These are phyloP conservation scores for Neurospora sp. DNA, from an alignment of 2,329 filamentous ascomycete genomes.

Conservation along the genomic window DNA sequence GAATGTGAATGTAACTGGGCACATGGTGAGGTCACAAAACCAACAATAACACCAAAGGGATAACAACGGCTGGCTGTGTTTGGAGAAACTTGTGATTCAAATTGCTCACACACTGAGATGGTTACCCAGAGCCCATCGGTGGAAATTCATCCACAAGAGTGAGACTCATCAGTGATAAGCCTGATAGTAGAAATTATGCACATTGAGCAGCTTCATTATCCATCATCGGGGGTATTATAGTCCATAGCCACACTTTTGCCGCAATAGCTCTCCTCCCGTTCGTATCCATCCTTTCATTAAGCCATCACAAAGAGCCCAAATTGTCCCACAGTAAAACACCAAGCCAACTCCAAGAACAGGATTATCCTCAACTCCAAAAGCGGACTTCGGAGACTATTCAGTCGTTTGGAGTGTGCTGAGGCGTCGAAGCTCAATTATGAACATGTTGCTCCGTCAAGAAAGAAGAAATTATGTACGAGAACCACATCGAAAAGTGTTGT, in stretches of 20 bases:
- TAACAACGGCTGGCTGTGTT: not conserved
- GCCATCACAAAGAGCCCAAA: not conserved
- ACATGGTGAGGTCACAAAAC: not conserved
- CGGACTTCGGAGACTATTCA: not conserved
- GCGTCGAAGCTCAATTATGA: not conserved
- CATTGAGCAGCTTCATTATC: not conserved
- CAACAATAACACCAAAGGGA: not conserved
- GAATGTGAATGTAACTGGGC: not conserved
- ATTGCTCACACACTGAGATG: not conserved
- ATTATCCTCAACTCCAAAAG: not conserved
- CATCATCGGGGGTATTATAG: not conserved
- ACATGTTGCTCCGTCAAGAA: not conserved
- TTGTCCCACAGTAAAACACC: not conserved
- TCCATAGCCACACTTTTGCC: not conserved
- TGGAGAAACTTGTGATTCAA: not conserved
- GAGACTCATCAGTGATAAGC: not conserved
- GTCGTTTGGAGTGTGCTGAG: not conserved
- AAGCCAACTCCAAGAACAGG: not conserved
- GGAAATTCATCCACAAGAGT: not conserved
- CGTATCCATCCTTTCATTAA: not conserved
- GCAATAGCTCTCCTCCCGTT: not conserved
- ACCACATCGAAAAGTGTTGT: not conserved
- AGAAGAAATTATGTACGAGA: constrained; percentile 1
- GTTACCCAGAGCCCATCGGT: not conserved
- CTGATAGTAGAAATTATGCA: not conserved